phyloP scores from a whole-genome alignment of 2,329 filamentous ascomycete genomes.

The Colletotrichum karsti region DNA sequence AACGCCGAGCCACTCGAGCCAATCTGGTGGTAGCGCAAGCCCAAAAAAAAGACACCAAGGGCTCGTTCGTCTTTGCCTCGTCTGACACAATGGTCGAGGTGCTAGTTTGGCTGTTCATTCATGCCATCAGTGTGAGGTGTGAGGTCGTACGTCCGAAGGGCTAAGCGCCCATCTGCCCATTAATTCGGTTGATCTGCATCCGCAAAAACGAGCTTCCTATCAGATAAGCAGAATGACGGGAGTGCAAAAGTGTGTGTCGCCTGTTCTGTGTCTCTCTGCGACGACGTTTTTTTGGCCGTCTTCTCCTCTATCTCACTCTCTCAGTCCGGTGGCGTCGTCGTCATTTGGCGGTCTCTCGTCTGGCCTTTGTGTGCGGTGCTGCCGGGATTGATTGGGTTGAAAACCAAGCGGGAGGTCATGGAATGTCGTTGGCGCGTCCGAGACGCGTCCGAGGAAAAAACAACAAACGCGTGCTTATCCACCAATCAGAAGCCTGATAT shows the following conservation, averaged over 20 bases:
- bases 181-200: constrained; percentile 20
- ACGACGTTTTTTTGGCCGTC: not conserved
- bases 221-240: not conserved
- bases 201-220: constrained; percentile 13
- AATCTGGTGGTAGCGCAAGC: not conserved
- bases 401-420: not conserved
- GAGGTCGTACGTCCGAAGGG: no score
- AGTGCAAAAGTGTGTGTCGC: not conserved
- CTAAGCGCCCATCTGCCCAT: constrained; percentile 23
- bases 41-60: not conserved
- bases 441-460: constrained; percentile 23
- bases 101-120: not conserved
- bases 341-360: not conserved
- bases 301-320: not conserved
- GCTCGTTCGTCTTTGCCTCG: constrained; percentile 1
- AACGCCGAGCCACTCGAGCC: not conserved
- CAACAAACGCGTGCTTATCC: constrained; percentile 19
- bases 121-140: constrained; percentile 5
- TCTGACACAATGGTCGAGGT: constrained; percentile 10
- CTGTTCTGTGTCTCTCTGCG: constrained; percentile 13
- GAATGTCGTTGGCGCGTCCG: constrained; percentile 26
- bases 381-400: constrained; percentile 13
- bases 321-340: constrained; percentile 4
- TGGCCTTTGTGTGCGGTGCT: constrained; percentile 18
- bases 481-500: constrained; percentile 7